A percentile compares a stretch with the other conserved stretches of the same genome.
Conservation (phyloP, 495 filamentous ascomycete species). For the Pseudoneurospora amorphoporcata region DNA sequence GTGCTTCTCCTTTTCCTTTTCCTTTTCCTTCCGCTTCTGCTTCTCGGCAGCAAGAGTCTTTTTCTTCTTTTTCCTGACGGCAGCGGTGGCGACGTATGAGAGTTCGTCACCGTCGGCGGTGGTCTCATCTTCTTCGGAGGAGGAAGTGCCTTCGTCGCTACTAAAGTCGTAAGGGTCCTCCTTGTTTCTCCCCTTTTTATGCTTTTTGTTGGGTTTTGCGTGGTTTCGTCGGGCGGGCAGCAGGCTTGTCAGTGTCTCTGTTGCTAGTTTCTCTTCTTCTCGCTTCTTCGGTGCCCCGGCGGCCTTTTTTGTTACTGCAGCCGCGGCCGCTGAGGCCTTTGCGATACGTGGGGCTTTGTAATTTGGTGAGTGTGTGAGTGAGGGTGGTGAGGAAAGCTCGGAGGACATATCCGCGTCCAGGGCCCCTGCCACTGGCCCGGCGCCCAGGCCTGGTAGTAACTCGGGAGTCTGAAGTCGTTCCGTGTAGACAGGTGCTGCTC, state of each 20-base stretch:
- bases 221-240: conserved; percentile 26
- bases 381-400: conserved; percentile 39
- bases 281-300: conserved; percentile 4
- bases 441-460: neutral
- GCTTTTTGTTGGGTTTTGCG: conserved; percentile 1
- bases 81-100: conserved; percentile 23
- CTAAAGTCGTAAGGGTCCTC: conserved; percentile 8
- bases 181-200: conserved; percentile 15
- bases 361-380: conserved; percentile 41
- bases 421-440: neutral
- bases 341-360: conserved; percentile 14
- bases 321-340: conserved; percentile 8
- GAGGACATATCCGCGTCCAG: conserved; percentile 21
- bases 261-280: conserved; percentile 24
- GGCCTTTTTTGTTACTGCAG: conserved; percentile 15
- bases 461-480: conserved; percentile 19
- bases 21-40: neutral
- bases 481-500: conserved; percentile 6
- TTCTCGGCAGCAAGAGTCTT: neutral
- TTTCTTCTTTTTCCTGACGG: neutral
- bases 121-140: conserved; percentile 15
- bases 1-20: neutral
- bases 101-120: conserved; percentile 18
- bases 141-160: conserved; percentile 20
- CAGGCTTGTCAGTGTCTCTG: conserved; percentile 32